Evolutionary conservation across 495 filamentous ascomycete genomes (phyloP).

Genomic region (Chaetomium cochliodes): DNA sequence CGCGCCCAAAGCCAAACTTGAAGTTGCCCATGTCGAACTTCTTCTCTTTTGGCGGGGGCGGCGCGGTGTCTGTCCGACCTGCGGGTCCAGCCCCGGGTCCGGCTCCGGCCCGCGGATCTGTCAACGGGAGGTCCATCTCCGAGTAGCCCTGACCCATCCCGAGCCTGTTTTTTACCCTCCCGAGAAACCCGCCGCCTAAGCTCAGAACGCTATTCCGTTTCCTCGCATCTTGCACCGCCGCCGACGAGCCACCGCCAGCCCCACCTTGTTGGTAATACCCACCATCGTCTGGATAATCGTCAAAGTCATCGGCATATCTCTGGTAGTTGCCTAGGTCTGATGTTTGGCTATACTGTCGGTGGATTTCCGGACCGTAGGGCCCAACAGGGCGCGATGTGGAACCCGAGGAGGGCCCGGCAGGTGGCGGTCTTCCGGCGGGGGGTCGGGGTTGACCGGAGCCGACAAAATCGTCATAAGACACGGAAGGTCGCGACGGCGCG

Average conservation of each 20-base stretch:
- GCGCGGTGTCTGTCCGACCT: constrained; percentile 32
- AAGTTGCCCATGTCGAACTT: constrained; percentile 69
- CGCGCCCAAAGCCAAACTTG: constrained; percentile 90
- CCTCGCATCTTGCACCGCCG: constrained; percentile 54
- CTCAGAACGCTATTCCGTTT: constrained; percentile 85
- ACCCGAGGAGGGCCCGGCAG: constrained; percentile 30
- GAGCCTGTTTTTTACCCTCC: constrained; percentile 81
- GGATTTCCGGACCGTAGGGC: constrained; percentile 51
- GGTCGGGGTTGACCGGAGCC: constrained; percentile 54
- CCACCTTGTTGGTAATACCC: constrained; percentile 66
- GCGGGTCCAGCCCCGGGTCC: constrained; percentile 2
- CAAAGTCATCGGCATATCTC: constrained; percentile 81
- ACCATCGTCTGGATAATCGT: constrained; percentile 73
- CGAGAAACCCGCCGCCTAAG: constrained; percentile 82
- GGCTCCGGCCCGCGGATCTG: constrained; percentile 55
- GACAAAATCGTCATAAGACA: constrained; percentile 94
- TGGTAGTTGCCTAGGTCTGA: constrained; percentile 83
- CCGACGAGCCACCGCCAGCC: constrained; percentile 44
- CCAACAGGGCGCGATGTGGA: constrained; percentile 51
- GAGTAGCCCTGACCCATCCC: constrained; percentile 92
- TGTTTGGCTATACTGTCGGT: constrained; percentile 72
- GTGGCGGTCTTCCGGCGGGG: constrained; percentile 44
- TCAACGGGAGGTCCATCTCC: constrained; percentile 96
- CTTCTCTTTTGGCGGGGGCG: constrained; percentile 49
- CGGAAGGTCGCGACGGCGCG: constrained; percentile 69